Evolutionary conservation across 805 yeast genomes (phyloP).

Genomic region (Ogataea pini): DNA sequence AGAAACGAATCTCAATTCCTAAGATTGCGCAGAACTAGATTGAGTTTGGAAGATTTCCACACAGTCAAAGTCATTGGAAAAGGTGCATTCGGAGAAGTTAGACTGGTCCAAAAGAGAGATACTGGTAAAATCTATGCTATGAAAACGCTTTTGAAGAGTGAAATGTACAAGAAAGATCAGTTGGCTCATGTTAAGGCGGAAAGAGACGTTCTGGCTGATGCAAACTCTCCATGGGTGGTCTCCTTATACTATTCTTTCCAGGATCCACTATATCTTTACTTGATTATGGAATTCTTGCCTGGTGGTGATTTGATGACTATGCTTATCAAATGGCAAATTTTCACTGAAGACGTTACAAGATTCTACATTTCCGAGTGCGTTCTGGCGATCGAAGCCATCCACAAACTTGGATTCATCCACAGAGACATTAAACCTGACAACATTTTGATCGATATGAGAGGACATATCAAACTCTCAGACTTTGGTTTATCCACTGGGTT

Average conservation of each 20-base stretch:
- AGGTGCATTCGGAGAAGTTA: slow-evolving; percentile 97
- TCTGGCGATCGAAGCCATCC: slow-evolving; percentile 91
- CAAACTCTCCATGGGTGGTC: slow-evolving; percentile 88
- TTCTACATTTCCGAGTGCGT: slow-evolving; percentile 97
- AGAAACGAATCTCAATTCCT: slow-evolving; percentile 85
- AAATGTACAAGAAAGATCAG: slow-evolving; percentile 94
- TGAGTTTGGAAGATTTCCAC: slow-evolving; percentile 78
- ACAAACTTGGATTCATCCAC: slow-evolving; percentile 90
- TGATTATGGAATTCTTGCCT: slow-evolving; percentile 80
- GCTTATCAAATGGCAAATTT: slow-evolving; percentile 92
- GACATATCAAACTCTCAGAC: slow-evolving; percentile 67
- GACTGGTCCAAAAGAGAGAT: slow-evolving; percentile 89
- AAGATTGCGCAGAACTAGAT: slow-evolving; percentile 79
- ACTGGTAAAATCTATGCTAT: slow-evolving; percentile 91
- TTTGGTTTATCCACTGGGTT: slow-evolving; percentile 88
- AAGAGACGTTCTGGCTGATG: slow-evolving; percentile 90
- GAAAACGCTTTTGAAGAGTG: slow-evolving; percentile 88
- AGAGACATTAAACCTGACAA: slow-evolving; percentile 98
- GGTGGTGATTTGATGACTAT: slow-evolving; percentile 93
- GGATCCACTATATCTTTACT: slow-evolving; percentile 69
- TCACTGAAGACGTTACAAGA: slow-evolving; percentile 89
- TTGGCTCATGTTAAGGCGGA: slow-evolving; percentile 95
- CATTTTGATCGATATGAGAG: slow-evolving; percentile 63
- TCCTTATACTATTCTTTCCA: slow-evolving; percentile 81
- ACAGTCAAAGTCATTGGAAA: slow-evolving; percentile 92